Base-by-base conservation (phyloP, 108 stramenopile genomes). In the Nannochloropsis granulata region DNA sequence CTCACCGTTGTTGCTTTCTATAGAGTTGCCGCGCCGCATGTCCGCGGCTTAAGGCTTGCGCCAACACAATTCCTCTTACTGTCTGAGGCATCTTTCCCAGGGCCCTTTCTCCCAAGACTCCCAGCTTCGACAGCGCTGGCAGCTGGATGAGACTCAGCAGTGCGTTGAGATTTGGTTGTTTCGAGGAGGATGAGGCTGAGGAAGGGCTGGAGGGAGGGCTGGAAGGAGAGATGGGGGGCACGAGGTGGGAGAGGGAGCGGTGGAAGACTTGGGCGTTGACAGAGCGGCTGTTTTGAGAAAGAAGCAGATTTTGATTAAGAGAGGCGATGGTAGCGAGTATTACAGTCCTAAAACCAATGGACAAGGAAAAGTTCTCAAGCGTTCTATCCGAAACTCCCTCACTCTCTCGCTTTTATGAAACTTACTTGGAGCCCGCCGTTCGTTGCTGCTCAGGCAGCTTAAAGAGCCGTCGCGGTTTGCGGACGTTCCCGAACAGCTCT, bases 401-500 rank as follows among this genome's bases (percentile, higher is more conserved):
- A 2, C 7, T 71, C 56, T 7, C 7, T 71, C 56, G 21, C n/a
- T 71, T n/a, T n/a, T 7, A n/a, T 71, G 3, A n/a, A n/a, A 8
- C 56, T 16, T 71, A 71, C 56, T n/a, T 71, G 56, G 56, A 71
- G 16, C 56, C 56, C 21, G 42, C 43, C 81, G 24, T 16, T 0
- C 86, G 86, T 78, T 80, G 83, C 80, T 86, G 86, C 43, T 86
- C 86, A 24, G 86, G 83, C 43, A 82, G 79, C 83, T 86, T 86
- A 83, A 83, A 86, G 44, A 86, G 83, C 44, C 86, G 44, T 44
- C 79, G 82, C 43, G 86, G 81, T 82, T 79, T 79, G 46, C 86
- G 86, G 16, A 86, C 78, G 14, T 78, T 83, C n/a, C 86, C 86
- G 80, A 83, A 86, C 25, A 78, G 82, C 79, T 80, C 83, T 45